phyloP scores from a whole-genome alignment of 192 early-diverging fungal genomes.

The Chytriomyces confervae region DNA sequence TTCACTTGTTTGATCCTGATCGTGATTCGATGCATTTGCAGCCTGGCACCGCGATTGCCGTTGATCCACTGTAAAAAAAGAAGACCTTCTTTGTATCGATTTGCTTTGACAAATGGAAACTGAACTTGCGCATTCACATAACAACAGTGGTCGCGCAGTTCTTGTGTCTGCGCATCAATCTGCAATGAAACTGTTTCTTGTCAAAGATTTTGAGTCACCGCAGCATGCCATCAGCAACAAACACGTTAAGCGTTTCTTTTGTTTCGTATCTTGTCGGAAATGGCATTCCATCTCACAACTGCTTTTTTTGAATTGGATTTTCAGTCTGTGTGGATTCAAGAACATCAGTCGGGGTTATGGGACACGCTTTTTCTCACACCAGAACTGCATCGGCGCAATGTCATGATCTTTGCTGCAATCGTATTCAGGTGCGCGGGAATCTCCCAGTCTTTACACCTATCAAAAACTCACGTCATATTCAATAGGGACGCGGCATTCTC shows the following conservation, averaged over 20 bases:
- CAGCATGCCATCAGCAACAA: not conserved
- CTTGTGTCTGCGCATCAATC: conserved; percentile 34
- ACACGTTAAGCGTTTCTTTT: not conserved
- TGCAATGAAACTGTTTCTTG: conserved; percentile 11
- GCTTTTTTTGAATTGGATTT: conserved; percentile 30
- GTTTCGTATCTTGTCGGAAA: not conserved
- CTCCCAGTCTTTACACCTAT: not conserved
- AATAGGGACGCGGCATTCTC: conserved; percentile 4
- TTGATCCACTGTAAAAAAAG: conserved; percentile 42
- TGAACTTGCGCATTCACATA: not conserved
- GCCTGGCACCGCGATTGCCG: conserved; percentile 41
- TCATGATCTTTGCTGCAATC: too few relatives aligned
- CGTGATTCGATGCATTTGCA: not conserved
- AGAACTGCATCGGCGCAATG: too few relatives aligned
- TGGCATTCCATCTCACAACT: conserved; percentile 16
- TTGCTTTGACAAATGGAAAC: not conserved
- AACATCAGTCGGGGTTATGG: not conserved
- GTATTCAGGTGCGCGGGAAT: not conserved
- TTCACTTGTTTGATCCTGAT: not conserved
- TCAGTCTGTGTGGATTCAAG: conserved; percentile 22
- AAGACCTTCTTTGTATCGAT: not conserved
- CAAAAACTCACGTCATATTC: not conserved
- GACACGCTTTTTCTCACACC: too few relatives aligned
- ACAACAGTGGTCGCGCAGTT: conserved; percentile 40
- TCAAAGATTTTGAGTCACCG: not conserved